Base-by-base conservation (phyloP, 306 rosid species). In the Styphnolobium japonicum region DNA sequence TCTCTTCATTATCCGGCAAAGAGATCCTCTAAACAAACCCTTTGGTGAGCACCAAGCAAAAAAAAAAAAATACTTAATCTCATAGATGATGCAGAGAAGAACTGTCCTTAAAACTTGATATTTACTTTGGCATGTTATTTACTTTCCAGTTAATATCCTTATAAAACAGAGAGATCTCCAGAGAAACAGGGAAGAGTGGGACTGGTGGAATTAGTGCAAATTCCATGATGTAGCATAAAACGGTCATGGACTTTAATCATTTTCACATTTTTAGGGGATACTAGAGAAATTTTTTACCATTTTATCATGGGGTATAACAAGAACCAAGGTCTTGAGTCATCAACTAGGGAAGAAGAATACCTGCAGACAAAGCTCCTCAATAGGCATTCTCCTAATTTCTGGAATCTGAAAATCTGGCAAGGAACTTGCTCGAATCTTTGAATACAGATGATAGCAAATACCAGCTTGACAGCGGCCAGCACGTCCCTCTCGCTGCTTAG, bases 391-490 rank as follows among this genome's bases (percentile, higher is more conserved):
- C 92, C 77, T 90, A 62, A 95, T 85, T 89, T 95, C 99, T 56
- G 99, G 99, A 87, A 90, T 83, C 83, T 89, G 99, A 80, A 84
- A 95, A 42, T 95, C 90, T 21, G 90, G 93, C 72, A 93, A 81
- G 49, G 97, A 71, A 83, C 85, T 85, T 37, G 94, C 97, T 45
- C 91, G 89, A 70, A 43, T 7, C 75, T 78, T 91, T 27, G 98
- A 91, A 79, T 82, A 95, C 68, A 95, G 87, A 90, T 95, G 96
- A 87, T 95, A 95, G 83, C 99, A 91, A 55, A 93, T 85, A 58
- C 99, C 99, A 66, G 98, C 94, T 85, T 91, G 97, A 88, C 99
- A 95, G 51, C 99, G 97, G 76, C 99, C 99, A 5, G 98, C 98
- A 75, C 97, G 98, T 25, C 99, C 99, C 88, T 90, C 87, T 68